Evolutionary conservation across 164 flowering plant genomes (phyloP), one percentile per base, ranked within the genome.

Genomic region (Vitis labrusca): DNA sequence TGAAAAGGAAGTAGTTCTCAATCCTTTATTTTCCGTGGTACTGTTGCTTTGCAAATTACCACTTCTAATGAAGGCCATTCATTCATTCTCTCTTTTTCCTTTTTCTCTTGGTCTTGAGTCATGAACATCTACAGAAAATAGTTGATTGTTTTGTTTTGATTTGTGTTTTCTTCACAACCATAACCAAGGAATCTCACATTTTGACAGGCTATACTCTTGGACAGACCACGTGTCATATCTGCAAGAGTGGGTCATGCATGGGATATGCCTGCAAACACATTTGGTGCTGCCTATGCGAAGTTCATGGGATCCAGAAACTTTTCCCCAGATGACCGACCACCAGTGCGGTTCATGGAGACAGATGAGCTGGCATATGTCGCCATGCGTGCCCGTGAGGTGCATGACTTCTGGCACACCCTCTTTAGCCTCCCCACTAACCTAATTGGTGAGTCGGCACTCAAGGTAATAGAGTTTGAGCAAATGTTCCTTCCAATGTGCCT

Each of bases 281-380:
- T 93, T 78, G 99, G 98, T 68, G 97, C 94, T 59, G 98, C 94
- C n/a, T 95, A 95, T 74, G 97, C 95, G 10, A 85, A 73, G 53
- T 95, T 93, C 80, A 93, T 93, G 96, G 99, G 97, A 68, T 91
- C 97, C 17, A 82, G 99, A 60, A 90, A 93, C 82, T 95, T 95
- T 70, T 93, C 99, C 3, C 98, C 99, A 0, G 98, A 95, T 77
- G 97, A 90, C 59, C 83, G 97, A 3, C 97, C 98, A 51, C 97
- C 99, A 5, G 97, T 94, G 30, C 84, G 93, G 55, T 93, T 95
- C 78, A 84, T 91, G 91, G 98, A 95, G 61, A 83, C 98, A 10
- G 97, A 93, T 52, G 97, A 95, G 65, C 80, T 95, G 58, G 95
- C 97, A 1, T 91, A 91, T 71, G 97, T 90, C 23, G 95, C 92